Base-by-base conservation (phyloP, 805 yeast species). In the Metschnikowia lunata region DNA sequence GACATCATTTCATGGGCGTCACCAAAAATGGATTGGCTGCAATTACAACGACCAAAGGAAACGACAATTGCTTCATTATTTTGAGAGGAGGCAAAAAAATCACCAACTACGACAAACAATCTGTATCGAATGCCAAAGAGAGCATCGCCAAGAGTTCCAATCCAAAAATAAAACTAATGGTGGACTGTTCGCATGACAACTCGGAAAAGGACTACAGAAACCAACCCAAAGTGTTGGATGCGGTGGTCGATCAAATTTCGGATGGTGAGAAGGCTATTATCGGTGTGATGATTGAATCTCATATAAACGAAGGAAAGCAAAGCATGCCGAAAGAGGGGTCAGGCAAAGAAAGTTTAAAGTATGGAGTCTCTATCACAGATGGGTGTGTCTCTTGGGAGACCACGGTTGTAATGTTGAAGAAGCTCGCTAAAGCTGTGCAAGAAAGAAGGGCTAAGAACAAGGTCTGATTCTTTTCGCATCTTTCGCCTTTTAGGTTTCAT, bases 111-210 rank as follows among this genome's bases (percentile, higher is more conserved):
- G 97, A 90, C 63, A 82, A 83, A 36, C 80, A 75, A 52, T 79
- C 84, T 13, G 90, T 91, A 28, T 67, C 72, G 40, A 74, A 76
- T 41, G 73, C 80, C 26, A 75, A 74, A 56, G 69, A 66, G 51
- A 69, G 77, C 26, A 70, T 69, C 56, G 66, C 71, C 30, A 60
- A 60, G 40, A 75, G 78, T 40, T 78, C 84, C 46, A 63, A 63
- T 14, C 67, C 72, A 39, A 77, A 91, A 60, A 83, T 90, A 58
- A 93, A 50, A 35, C 37, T 54, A 33, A 54, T 91, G 98, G 81
- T 91, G 51, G 99, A 91, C 69, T 93, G 97, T 67, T 89, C 97
- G 34, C 99, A 91, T 63, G 99, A 97, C 51, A 91, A 91, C 75
- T 88, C 97, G 31, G 81, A 76, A 62, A 91, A 91, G 64, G 84